These are phyloP conservation scores for Tylopilus subfusipes DNA, from an alignment of 768 basidiomycete species.

Conservation along the genomic window DNA sequence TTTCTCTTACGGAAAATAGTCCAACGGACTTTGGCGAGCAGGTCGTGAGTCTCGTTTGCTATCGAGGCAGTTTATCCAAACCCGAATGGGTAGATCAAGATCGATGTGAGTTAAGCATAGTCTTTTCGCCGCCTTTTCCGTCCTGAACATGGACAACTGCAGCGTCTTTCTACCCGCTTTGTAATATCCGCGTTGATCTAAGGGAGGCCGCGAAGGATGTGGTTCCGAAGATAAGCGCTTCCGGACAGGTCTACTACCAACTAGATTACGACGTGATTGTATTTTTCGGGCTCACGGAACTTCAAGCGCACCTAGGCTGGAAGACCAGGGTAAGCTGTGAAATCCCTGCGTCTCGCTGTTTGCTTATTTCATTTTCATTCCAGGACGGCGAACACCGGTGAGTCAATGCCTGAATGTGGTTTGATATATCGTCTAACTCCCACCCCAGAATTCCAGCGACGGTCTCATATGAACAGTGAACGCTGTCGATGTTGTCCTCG, in stretches of 20 bases:
- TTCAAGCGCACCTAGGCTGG: constrained; percentile 9
- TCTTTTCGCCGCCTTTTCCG: no score
- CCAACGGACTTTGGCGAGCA: constrained; percentile 3
- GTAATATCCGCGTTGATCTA: constrained; percentile 2
- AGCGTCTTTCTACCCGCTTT: constrained; percentile 7
- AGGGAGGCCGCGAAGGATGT: background rate
- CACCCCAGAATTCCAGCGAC: background rate
- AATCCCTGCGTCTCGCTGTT: background rate
- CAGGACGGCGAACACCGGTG: constrained; percentile 4
- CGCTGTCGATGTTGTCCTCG: background rate
- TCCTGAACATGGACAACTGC: background rate
- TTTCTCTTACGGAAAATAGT: constrained; percentile 1
- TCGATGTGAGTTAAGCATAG: background rate
- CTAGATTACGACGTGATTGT: constrained; percentile 15
- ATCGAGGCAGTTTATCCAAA: constrained; percentile 5
- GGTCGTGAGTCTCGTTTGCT: constrained; percentile 3
- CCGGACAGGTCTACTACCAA: constrained; percentile 4
- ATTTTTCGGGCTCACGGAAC: constrained; percentile 7
- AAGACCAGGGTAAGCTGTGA: constrained; percentile 3
- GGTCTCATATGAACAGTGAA: background rate
- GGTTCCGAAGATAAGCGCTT: background rate
- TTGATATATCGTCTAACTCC: background rate
- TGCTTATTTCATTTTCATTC: background rate
- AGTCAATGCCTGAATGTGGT: background rate
- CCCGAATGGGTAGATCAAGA: constrained; percentile 18